These are phyloP conservation scores for Candida pini DNA, from an alignment of 805 yeast species.

Conservation along the genomic window DNA sequence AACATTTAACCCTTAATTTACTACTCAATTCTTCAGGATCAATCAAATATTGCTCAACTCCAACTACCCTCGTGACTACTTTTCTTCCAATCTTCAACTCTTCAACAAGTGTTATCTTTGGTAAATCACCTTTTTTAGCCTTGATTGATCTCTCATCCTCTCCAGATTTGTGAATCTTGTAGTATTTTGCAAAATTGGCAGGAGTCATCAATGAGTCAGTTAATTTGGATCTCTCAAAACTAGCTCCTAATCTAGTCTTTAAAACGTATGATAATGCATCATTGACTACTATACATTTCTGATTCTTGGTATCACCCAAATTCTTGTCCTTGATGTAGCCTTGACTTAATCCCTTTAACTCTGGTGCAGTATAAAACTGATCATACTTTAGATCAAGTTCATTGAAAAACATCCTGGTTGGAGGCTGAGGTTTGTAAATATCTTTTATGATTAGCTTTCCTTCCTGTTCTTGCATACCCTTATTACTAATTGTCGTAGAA, in stretches of 20 bases:
- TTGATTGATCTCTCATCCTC: conserved; percentile 28
- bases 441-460: conserved; percentile 28
- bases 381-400: conserved; percentile 33
- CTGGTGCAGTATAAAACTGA: conserved; percentile 44
- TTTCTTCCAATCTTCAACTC: conserved; percentile 81
- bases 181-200: conserved; percentile 41
- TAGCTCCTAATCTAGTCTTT: conserved; percentile 16
- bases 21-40: conserved; percentile 62
- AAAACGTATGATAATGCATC: conserved; percentile 26
- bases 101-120: conserved; percentile 59
- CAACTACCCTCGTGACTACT: conserved; percentile 64
- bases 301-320: conserved; percentile 47
- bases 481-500: background rate
- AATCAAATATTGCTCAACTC: conserved; percentile 63
- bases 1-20: conserved; percentile 70
- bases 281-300: conserved; percentile 51
- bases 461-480: conserved; percentile 1
- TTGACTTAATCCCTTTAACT: conserved; percentile 48
- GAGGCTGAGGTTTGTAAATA: conserved; percentile 52
- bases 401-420: conserved; percentile 42
- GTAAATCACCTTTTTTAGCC: conserved; percentile 60
- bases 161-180: conserved; percentile 38
- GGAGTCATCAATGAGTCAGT: conserved; percentile 36
- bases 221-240: conserved; percentile 37
- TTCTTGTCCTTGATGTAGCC: conserved; percentile 50